These are phyloP conservation scores for Penicillium riverlandense DNA, from an alignment of 495 filamentous ascomycete species.

Conservation along the genomic window DNA sequence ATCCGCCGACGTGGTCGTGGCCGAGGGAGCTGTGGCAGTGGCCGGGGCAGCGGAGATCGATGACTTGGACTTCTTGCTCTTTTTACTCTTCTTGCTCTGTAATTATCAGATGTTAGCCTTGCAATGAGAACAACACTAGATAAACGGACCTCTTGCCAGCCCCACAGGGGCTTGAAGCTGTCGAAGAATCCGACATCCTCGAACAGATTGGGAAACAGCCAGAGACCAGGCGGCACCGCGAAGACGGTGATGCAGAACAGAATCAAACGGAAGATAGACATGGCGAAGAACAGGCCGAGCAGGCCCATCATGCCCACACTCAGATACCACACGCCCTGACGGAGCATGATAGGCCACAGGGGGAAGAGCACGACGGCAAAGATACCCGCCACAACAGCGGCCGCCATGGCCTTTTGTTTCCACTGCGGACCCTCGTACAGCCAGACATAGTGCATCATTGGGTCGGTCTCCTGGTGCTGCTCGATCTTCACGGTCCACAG, in stretches of 20 bases:
- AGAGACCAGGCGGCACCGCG: conserved; percentile 75
- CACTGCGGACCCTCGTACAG: conserved; percentile 91
- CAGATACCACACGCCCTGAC: conserved; percentile 95
- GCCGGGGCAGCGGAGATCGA: conserved; percentile 13
- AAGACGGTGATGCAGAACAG: conserved; percentile 94
- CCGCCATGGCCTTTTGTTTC: conserved; percentile 87
- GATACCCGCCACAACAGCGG: conserved; percentile 69
- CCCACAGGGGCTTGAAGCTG: conserved; percentile 94
- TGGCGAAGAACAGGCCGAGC: conserved; percentile 91
- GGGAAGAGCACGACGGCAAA: conserved; percentile 91
- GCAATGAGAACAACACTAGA: neutral
- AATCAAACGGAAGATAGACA: conserved; percentile 93
- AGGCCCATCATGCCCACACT: conserved; percentile 91
- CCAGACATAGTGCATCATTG: conserved; percentile 95
- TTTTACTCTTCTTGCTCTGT: conserved; percentile 46
- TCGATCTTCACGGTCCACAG: conserved; percentile 96
- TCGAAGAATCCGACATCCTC: conserved; percentile 99
- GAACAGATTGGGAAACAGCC: conserved; percentile 97
- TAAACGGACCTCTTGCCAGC: conserved; percentile 84
- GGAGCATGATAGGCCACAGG: conserved; percentile 85
- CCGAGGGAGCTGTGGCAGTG: conserved; percentile 44
- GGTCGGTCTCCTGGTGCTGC: conserved; percentile 86
- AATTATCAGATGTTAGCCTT: conserved; percentile 7
- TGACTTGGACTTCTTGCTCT: conserved; percentile 57
- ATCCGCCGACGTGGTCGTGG: conserved; percentile 53